phyloP scores from a whole-genome alignment of 2,329 filamentous ascomycete species.

The Fusarium torulosum region DNA sequence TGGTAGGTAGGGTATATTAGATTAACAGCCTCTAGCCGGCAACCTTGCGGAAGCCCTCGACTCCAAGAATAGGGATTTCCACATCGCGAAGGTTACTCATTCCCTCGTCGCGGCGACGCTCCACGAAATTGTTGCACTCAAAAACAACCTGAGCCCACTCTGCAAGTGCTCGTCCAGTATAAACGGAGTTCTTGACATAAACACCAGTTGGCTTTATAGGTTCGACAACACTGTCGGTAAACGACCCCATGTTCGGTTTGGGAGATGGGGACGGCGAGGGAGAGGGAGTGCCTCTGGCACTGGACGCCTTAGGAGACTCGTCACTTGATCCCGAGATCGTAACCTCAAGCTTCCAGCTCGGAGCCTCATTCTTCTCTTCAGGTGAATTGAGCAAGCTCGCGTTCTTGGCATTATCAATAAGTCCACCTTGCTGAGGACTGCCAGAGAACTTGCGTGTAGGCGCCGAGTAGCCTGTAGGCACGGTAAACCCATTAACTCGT shows the following conservation, averaged over 20 bases:
- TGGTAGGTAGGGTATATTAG: slow-evolving; percentile 4
- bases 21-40: slow-evolving; percentile 45
- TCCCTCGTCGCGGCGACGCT: slow-evolving; percentile 80
- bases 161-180: slow-evolving; percentile 79
- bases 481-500: slow-evolving; percentile 56
- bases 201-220: slow-evolving; percentile 62
- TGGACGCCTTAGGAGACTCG: slow-evolving; percentile 18
- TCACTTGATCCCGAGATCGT: slow-evolving; percentile 39
- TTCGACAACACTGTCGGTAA: slow-evolving; percentile 52
- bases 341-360: slow-evolving; percentile 40
- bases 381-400: slow-evolving; percentile 56
- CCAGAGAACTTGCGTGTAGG: slow-evolving; percentile 64
- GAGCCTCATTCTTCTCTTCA: slow-evolving; percentile 39
- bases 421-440: slow-evolving; percentile 57
- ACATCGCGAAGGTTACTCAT: slow-evolving; percentile 74
- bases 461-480: slow-evolving; percentile 56
- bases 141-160: slow-evolving; percentile 82
- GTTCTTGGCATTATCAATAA: slow-evolving; percentile 65
- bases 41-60: slow-evolving; percentile 58
- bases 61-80: slow-evolving; percentile 64
- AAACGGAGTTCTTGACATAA: slow-evolving; percentile 64
- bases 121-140: slow-evolving; percentile 86
- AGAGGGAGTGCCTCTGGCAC: slow-evolving; percentile 21
- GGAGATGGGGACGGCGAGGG: slow-evolving; percentile 32
- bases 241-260: slow-evolving; percentile 42